Conservation (phyloP, 2,329 filamentous ascomycete species). For the Trichoderma pleuroti region DNA sequence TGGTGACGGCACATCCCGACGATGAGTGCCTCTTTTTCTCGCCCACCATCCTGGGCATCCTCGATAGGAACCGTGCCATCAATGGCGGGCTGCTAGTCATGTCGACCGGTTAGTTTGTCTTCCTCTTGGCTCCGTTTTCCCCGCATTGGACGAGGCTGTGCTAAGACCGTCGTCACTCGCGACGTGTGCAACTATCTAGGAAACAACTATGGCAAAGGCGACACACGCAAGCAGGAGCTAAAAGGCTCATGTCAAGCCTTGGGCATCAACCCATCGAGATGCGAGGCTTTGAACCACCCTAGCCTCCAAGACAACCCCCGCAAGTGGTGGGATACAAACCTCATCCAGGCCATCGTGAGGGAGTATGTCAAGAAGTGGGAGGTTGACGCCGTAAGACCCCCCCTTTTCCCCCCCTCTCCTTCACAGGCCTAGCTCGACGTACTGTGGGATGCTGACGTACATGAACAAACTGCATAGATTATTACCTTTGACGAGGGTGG, state of each 20-base stretch:
- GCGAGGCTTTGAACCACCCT: slow-evolving; percentile 33
- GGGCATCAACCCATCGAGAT: slow-evolving; percentile 29
- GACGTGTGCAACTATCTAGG: slow-evolving; percentile 18
- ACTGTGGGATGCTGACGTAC: background rate
- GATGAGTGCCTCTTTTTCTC: slow-evolving; percentile 39
- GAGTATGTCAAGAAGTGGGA: slow-evolving; percentile 37
- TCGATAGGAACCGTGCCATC: slow-evolving; percentile 28
- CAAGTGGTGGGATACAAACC: slow-evolving; percentile 36
- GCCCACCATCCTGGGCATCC: slow-evolving; percentile 31
- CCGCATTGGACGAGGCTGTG: background rate
- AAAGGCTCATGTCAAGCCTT: slow-evolving; percentile 30
- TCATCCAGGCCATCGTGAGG: slow-evolving; percentile 32
- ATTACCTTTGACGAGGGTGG: slow-evolving; percentile 41
- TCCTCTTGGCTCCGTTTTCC: background rate
- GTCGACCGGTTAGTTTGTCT: slow-evolving; percentile 28
- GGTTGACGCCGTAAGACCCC: slow-evolving; percentile 27
- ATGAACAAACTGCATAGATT: slow-evolving; percentile 27
- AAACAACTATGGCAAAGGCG: slow-evolving; percentile 33
- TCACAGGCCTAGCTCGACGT: background rate
- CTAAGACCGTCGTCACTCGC: background rate
- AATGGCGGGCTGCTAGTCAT: slow-evolving; percentile 31
- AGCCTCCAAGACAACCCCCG: slow-evolving; percentile 38
- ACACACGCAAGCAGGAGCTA: slow-evolving; percentile 29
- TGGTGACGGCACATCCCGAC: slow-evolving; percentile 39
- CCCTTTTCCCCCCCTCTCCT: background rate